phyloP scores from a whole-genome alignment of 257 asterid genomes.

The Penstemon eatonii region DNA sequence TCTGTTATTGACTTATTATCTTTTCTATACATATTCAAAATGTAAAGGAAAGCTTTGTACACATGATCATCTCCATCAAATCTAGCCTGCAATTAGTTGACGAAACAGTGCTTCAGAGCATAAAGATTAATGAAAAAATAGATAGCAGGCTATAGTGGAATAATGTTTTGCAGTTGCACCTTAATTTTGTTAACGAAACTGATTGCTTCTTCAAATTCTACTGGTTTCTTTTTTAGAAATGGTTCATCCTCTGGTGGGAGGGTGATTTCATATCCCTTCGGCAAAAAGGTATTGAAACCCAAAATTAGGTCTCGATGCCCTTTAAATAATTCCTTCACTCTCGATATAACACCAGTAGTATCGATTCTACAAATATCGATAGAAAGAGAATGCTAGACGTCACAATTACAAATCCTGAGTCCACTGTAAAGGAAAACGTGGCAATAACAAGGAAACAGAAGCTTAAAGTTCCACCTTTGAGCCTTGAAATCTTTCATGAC shows the following conservation, averaged over 20 bases:
- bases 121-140: constrained; percentile 19
- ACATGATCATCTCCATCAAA: constrained; percentile 84
- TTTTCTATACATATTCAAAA: constrained; percentile 80
- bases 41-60: constrained; percentile 84
- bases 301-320: constrained; percentile 79
- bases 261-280: constrained; percentile 76
- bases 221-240: constrained; percentile 61
- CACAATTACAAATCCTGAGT: constrained; percentile 8
- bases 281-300: constrained; percentile 94
- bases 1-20: constrained; percentile 70
- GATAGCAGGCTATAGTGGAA: constrained; percentile 13
- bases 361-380: constrained; percentile 53
- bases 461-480: constrained; percentile 54
- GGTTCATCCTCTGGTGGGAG: constrained; percentile 68
- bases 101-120: constrained; percentile 30
- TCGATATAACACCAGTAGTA: constrained; percentile 60
- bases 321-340: constrained; percentile 82
- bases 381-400: constrained; percentile 25
- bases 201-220: constrained; percentile 78
- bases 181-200: constrained; percentile 79
- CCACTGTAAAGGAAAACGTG: constrained; percentile 14
- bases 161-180: constrained; percentile 49
- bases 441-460: constrained; percentile 14
- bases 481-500: constrained; percentile 95
- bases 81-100: constrained; percentile 64